phyloP scores from a whole-genome alignment of 2,329 filamentous ascomycete species.

The Cercospora nicotianae region DNA sequence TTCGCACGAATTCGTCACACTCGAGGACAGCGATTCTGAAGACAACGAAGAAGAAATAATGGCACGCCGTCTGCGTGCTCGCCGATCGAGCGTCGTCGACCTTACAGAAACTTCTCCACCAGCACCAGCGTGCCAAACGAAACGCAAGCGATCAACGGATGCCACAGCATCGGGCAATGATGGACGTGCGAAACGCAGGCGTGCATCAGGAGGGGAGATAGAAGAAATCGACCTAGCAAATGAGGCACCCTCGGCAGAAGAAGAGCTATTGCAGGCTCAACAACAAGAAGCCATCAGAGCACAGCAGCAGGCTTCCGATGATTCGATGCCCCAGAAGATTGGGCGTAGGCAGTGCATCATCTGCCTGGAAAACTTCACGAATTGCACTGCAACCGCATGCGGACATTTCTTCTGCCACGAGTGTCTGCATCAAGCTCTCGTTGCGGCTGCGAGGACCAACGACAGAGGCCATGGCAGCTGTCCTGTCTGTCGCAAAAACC shows the following conservation, averaged over 20 bases:
- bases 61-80: neutral
- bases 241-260: conserved; percentile 32
- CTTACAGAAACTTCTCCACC: conserved; percentile 16
- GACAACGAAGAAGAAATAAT: conserved; percentile 7
- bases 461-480: conserved; percentile 48
- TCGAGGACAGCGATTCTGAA: conserved; percentile 23
- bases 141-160: conserved; percentile 18
- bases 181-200: neutral
- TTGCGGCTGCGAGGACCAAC: conserved; percentile 54
- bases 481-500: conserved; percentile 41
- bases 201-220: conserved; percentile 7
- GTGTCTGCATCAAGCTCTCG: conserved; percentile 62
- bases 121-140: conserved; percentile 14
- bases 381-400: conserved; percentile 61
- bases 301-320: conserved; percentile 29
- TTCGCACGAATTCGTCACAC: conserved; percentile 25
- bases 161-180: neutral
- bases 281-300: conserved; percentile 29
- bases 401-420: conserved; percentile 66
- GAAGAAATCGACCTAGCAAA: conserved; percentile 27
- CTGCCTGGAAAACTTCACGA: conserved; percentile 62
- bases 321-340: conserved; percentile 38
- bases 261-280: conserved; percentile 39
- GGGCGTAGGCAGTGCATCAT: conserved; percentile 60
- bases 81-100: conserved; percentile 19